Conservation (phyloP, 2,329 filamentous ascomycete species). For the Saccharata proteae region DNA sequence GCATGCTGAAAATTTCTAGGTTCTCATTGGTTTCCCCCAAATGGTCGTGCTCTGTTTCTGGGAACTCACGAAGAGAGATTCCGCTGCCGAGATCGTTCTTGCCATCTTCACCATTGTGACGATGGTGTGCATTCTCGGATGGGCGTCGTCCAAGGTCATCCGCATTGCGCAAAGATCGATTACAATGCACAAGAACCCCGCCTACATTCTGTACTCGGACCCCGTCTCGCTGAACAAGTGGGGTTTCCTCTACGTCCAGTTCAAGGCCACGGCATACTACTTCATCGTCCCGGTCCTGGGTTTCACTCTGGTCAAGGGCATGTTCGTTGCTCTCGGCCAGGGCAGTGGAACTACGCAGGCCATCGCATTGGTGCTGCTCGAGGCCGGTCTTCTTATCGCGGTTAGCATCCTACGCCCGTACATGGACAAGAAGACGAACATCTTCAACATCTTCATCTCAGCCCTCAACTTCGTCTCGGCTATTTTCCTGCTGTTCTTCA, state of each 20-base stretch:
- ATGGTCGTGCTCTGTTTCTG: conserved; percentile 84
- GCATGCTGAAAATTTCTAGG: conserved; percentile 8
- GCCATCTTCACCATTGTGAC: conserved; percentile 82
- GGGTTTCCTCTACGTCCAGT: conserved; percentile 96
- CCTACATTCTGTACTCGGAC: conserved; percentile 93
- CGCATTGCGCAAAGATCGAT: conserved; percentile 80
- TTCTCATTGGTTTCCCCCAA: conserved; percentile 83
- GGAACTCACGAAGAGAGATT: conserved; percentile 83
- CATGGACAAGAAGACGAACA: conserved; percentile 99
- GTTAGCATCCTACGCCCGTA: conserved; percentile 76
- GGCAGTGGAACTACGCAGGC: conserved; percentile 60
- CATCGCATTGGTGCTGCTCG: conserved; percentile 70
- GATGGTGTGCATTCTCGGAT: conserved; percentile 63
- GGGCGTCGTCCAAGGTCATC: conserved; percentile 85
- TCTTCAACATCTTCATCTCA: conserved; percentile 88
- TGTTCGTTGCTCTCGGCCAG: conserved; percentile 80
- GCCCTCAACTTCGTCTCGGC: conserved; percentile 83
- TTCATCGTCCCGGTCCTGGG: conserved; percentile 71
- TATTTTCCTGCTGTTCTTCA: conserved; percentile 82
- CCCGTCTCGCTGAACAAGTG: conserved; percentile 92
- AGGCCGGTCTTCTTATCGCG: conserved; percentile 63
- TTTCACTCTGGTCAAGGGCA: conserved; percentile 75
- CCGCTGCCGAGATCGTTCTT: conserved; percentile 71
- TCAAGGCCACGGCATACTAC: conserved; percentile 90
- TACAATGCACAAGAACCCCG: conserved; percentile 86